Conservation (phyloP, 352 stramenopile genomes). For the Poterioochromonas sp. region DNA sequence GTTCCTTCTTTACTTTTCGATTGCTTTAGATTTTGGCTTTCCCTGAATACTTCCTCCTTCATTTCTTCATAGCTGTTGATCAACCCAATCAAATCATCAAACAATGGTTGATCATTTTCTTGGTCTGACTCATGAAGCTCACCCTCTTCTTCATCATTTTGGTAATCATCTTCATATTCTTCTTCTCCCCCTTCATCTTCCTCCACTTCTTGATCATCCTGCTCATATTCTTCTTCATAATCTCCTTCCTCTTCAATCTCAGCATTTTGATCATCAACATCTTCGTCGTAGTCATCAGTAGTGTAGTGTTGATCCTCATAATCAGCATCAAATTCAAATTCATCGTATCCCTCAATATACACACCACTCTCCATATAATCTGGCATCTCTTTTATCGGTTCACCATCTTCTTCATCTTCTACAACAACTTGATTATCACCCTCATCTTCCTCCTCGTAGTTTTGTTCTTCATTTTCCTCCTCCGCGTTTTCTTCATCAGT, state of each 20-base stretch:
- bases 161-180: not conserved
- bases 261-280: conserved; percentile 5
- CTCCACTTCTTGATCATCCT: conserved; percentile 38
- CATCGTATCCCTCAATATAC: too few species aligned
- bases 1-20: not conserved
- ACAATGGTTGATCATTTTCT: not conserved
- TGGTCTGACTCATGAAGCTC: not conserved
- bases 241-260: conserved; percentile 54
- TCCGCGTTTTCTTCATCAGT: not conserved
- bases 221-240: conserved; percentile 50
- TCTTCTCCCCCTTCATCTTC: conserved; percentile 16
- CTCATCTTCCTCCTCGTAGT: not conserved
- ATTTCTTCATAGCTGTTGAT: not conserved
- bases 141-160: not conserved
- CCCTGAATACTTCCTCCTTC: not conserved
- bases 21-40: not conserved
- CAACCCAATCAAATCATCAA: not conserved
- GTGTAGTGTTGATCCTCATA: not conserved
- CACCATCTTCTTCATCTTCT: not conserved
- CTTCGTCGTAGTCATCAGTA: not conserved
- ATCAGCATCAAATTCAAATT: not conserved
- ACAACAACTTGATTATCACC: not conserved
- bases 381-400: too few species aligned
- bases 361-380: too few species aligned
- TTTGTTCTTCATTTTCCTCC: not conserved